Base-by-base conservation (phyloP, 495 filamentous ascomycete species). In the Paragyromitra xinjiangensis region DNA sequence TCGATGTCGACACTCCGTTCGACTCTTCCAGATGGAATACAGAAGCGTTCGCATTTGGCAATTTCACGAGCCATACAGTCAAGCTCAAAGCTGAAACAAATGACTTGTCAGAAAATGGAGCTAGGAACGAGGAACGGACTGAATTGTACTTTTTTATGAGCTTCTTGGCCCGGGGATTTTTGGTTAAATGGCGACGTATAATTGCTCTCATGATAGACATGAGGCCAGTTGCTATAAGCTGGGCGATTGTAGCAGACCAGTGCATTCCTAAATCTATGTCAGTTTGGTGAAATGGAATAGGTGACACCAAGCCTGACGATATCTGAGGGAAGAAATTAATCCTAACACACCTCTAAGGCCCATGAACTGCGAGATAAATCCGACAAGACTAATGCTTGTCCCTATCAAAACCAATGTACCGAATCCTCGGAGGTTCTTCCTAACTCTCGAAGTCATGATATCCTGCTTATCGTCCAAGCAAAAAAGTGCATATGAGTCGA, bases 281-380 rank as follows among this genome's bases (percentile, higher is more conserved):
- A 16, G 34, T 56, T 59, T 62, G 37, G 2, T n/a, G 19, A 62
- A 61, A 34, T 7, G 4, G 29, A 19, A 45, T 40, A n/a, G 3
- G n/a, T 11, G 50, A 7, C n/a, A 24, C 50, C 16, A 24, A 19
- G 50, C 19, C 50, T 22, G 0, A 11, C n/a, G 29, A 12, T 34
- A 5, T 14, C 26, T 61, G 8, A 56, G 29, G 4, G 29, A 34
- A 34, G 29, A 26, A 26, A 9, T 7, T 51, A 11, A 6, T 12
- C 7, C 11, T 12, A 34, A 61, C 37, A 26, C 81, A 11, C 86
- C 87, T 61, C 87, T 84, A 12, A 88, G 75, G 0, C 88, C 88
- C 9, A 87, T 81, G 74, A 89, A 89, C 73, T 89, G 87, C 6
- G 84, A 62, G 29, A 88, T 72, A 61, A 87, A 89, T 0, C 87